phyloP scores from a whole-genome alignment of 2,329 filamentous ascomycete species.

The Nothophaeocryptopus gaeumannii region DNA sequence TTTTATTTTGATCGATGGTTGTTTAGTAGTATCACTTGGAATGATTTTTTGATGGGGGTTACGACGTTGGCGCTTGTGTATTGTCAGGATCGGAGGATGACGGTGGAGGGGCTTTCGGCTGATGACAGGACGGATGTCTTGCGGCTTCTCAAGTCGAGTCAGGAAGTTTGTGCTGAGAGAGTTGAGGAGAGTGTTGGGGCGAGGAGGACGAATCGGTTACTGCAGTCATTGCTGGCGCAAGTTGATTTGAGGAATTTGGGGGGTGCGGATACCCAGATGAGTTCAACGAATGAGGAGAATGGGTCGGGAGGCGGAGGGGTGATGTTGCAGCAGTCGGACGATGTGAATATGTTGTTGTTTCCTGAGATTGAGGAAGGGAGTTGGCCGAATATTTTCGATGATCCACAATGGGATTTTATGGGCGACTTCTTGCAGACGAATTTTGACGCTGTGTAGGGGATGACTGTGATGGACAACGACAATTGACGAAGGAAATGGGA shows the following conservation, averaged over 20 bases:
- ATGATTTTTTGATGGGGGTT: conserved; percentile 46
- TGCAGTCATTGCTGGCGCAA: conserved; percentile 8
- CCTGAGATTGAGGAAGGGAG: neutral
- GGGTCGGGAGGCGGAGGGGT: too few relatives aligned
- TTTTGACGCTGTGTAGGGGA: conserved; percentile 2
- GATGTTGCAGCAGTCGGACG: neutral
- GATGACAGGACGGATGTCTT: conserved; percentile 2
- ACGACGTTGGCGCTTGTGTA: conserved; percentile 46
- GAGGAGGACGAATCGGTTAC: conserved; percentile 6
- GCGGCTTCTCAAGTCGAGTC: neutral
- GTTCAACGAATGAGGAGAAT: too few relatives aligned
- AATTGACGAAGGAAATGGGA: too few relatives aligned
- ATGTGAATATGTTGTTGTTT: neutral
- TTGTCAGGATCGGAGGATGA: conserved; percentile 8
- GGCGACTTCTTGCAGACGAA: conserved; percentile 13
- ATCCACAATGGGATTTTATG: conserved; percentile 15
- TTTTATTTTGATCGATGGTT: conserved; percentile 43
- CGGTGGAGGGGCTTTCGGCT: neutral
- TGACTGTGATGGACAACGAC: too few relatives aligned
- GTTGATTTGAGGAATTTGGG: neutral
- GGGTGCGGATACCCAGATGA: neutral
- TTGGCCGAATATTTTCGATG: conserved; percentile 13
- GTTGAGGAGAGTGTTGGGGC: conserved; percentile 9
- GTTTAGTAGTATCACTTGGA: conserved; percentile 40
- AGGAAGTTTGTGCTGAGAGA: conserved; percentile 8